A percentile compares a stretch with the other conserved stretches of the same genome.
Conservation (phyloP, 768 basidiomycete genomes). For the Termitomyces sp. region DNA sequence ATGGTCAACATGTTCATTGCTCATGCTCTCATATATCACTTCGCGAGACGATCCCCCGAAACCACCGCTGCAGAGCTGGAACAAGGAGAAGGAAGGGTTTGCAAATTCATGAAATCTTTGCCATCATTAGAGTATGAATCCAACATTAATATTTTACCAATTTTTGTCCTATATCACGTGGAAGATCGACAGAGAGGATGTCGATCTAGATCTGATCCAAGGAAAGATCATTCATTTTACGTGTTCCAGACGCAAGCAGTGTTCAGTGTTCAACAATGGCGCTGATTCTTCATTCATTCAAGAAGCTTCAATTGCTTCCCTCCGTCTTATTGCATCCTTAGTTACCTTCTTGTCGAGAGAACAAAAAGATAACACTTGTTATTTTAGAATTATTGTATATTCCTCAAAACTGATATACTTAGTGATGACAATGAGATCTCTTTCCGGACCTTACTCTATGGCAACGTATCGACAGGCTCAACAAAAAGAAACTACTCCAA, state of each 20-base stretch:
- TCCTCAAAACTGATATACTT: background rate
- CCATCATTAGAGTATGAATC: background rate
- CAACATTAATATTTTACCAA: background rate
- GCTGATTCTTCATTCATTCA: no score
- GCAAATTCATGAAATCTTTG: background rate
- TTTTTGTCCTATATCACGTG: no score
- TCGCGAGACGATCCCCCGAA: conserved; percentile 17
- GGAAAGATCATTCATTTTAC: no score
- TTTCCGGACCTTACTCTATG: background rate
- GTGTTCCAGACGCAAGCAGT: no score
- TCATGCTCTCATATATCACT: conserved; percentile 16
- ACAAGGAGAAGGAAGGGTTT: background rate
- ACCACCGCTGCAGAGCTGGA: background rate
- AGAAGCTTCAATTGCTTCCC: no score
- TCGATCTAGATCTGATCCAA: no score
- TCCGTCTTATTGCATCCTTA: background rate
- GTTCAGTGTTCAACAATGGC: no score
- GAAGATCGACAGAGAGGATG: no score
- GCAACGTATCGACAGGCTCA: background rate
- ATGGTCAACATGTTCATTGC: conserved; percentile 18
- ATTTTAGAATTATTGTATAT: background rate
- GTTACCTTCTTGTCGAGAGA: background rate
- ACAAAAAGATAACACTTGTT: background rate
- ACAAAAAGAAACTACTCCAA: background rate
- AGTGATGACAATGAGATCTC: background rate